phyloP scores from a whole-genome alignment of 2,329 filamentous ascomycete genomes.

The Fusarium acutatum region DNA sequence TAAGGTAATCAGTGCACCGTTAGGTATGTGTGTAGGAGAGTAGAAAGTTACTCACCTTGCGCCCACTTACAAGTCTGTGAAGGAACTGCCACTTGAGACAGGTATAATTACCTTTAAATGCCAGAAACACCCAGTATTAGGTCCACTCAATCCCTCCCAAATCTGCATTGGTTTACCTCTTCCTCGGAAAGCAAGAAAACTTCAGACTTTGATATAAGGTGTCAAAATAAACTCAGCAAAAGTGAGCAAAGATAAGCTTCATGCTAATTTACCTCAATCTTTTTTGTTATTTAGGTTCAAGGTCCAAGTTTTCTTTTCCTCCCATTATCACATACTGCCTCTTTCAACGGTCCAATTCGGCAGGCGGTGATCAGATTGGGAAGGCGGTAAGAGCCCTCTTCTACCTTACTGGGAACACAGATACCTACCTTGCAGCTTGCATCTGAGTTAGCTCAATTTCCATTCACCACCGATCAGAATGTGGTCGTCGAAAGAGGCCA shows the following conservation, averaged over 20 bases:
- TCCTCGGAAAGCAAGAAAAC: background rate
- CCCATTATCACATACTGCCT: background rate
- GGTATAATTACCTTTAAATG: background rate
- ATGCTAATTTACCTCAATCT: background rate
- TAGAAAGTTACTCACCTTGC: background rate
- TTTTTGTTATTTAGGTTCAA: background rate
- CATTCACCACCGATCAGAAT: slow-evolving; percentile 27
- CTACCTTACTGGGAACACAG: background rate
- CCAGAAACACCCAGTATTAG: background rate
- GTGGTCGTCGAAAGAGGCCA: slow-evolving; percentile 44
- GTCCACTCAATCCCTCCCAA: background rate
- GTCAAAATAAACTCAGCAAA: background rate
- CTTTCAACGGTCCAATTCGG: background rate
- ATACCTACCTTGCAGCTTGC: background rate
- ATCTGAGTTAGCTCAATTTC: background rate
- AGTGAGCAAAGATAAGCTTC: background rate
- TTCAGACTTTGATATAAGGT: background rate
- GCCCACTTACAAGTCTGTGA: background rate
- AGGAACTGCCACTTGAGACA: background rate
- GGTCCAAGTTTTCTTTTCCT: too few species aligned
- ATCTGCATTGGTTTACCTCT: background rate
- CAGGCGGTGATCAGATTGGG: background rate
- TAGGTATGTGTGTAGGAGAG: background rate
- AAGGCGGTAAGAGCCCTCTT: background rate
- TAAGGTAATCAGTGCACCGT: background rate